These are phyloP conservation scores for Dacryopinax spathularia DNA, from an alignment of 768 basidiomycete genomes.

Conservation along the genomic window DNA sequence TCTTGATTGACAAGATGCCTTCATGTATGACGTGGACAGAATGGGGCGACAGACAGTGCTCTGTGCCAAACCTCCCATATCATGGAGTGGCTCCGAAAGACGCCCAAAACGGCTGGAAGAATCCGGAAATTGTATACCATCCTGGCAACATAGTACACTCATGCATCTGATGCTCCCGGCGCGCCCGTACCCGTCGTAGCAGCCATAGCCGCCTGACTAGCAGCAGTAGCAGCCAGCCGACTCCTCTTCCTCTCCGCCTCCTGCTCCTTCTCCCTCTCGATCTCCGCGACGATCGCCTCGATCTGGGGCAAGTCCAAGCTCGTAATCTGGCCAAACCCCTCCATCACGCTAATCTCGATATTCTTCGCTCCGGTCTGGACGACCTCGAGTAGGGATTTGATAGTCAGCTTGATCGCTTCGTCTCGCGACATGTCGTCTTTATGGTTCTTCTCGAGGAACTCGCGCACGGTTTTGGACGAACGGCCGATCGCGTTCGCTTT, in stretches of 20 bases:
- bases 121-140: too few species aligned
- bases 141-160: neutral
- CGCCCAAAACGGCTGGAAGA: too few species aligned
- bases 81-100: too few species aligned
- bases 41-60: too few species aligned
- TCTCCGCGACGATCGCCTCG: conserved; percentile 79
- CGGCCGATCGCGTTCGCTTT: conserved; percentile 98
- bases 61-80: too few species aligned
- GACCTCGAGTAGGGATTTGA: conserved; percentile 91
- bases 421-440: conserved; percentile 78
- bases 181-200: conserved; percentile 7
- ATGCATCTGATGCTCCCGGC: conserved; percentile 8
- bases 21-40: too few species aligned
- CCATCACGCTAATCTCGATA: conserved; percentile 97
- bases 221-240: conserved; percentile 79
- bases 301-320: conserved; percentile 78
- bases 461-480: conserved; percentile 94
- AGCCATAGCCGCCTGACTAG: conserved; percentile 75
- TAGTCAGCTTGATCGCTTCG: conserved; percentile 84
- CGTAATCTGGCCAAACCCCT: conserved; percentile 87
- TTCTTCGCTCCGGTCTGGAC: conserved; percentile 99
- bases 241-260: conserved; percentile 93
- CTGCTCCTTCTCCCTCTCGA: conserved; percentile 94
- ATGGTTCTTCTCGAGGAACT: conserved; percentile 97
- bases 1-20: too few species aligned